phyloP scores from a whole-genome alignment of 1,284 basidiomycete genomes.

The Testicularia cyperi region DNA sequence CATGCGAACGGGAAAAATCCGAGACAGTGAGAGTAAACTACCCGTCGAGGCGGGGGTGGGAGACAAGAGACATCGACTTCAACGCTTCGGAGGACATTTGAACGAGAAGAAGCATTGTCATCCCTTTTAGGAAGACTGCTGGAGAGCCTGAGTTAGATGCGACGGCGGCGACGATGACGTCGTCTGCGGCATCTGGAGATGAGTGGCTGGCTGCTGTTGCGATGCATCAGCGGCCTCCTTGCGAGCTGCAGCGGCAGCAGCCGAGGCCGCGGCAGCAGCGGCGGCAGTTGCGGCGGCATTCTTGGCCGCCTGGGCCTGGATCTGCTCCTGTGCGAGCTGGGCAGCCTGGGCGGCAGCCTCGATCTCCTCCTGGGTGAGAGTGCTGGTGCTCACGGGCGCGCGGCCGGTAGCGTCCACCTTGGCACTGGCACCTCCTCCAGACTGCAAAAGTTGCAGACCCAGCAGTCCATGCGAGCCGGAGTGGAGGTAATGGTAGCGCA shows the following conservation, averaged over 20 bases:
- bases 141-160: conserved; percentile 24
- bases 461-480: conserved; percentile 76
- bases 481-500: conserved; percentile 91
- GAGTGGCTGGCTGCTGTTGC: conserved; percentile 1
- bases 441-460: conserved; percentile 57
- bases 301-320: conserved; percentile 44
- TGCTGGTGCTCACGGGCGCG: conserved; percentile 54
- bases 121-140: conserved; percentile 8
- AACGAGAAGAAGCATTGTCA: too few species aligned
- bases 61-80: too few species aligned
- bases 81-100: too few species aligned
- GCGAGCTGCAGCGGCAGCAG: conserved; percentile 30
- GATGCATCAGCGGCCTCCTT: conserved; percentile 24
- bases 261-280: conserved; percentile 29
- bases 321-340: conserved; percentile 47
- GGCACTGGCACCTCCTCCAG: conserved; percentile 55
- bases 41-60: too few species aligned
- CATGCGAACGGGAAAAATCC: too few species aligned
- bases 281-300: conserved; percentile 36
- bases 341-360: conserved; percentile 55
- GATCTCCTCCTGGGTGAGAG: conserved; percentile 52
- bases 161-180: conserved; percentile 21
- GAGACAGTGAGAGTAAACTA: too few species aligned
- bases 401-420: conserved; percentile 56
- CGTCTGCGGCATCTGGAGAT: neutral